phyloP scores from a whole-genome alignment of 2,329 filamentous ascomycete species.

The Plectosphaerella sp. region DNA sequence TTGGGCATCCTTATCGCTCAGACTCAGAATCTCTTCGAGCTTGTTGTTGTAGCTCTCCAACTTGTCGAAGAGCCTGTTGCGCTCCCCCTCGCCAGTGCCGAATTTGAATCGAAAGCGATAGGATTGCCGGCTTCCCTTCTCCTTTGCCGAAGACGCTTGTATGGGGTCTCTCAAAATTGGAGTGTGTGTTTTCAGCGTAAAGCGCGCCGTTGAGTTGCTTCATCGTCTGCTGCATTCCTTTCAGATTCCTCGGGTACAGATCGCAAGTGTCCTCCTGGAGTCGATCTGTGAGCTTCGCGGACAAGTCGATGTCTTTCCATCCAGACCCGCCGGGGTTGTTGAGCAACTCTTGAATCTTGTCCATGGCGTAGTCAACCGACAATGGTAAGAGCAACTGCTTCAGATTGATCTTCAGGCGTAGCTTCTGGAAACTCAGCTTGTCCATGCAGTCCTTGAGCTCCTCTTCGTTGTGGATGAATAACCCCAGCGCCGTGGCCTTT shows the following conservation, averaged over 20 bases:
- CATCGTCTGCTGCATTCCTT: conserved; percentile 8
- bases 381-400: conserved; percentile 16
- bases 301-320: conserved; percentile 13
- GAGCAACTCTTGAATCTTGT: conserved; percentile 11
- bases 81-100: conserved; percentile 11
- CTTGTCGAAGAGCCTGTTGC: conserved; percentile 15
- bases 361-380: conserved; percentile 9
- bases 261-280: conserved; percentile 14
- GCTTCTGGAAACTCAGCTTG: conserved; percentile 10
- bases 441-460: conserved; percentile 11
- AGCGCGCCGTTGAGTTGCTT: conserved; percentile 12
- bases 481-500: conserved; percentile 7
- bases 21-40: conserved; percentile 14
- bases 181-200: no score
- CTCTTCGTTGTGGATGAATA: conserved; percentile 13
- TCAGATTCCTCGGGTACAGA: conserved; percentile 11
- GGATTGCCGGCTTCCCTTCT: neutral
- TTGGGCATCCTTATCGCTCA: conserved; percentile 12
- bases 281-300: conserved; percentile 7
- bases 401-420: conserved; percentile 11
- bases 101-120: conserved; percentile 16
- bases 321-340: conserved; percentile 9
- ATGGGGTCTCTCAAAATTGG: conserved; percentile 5
- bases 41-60: conserved; percentile 15
- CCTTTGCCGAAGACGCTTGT: no score